phyloP scores from a whole-genome alignment of 805 yeast genomes.

The Candida coleopterorum region DNA sequence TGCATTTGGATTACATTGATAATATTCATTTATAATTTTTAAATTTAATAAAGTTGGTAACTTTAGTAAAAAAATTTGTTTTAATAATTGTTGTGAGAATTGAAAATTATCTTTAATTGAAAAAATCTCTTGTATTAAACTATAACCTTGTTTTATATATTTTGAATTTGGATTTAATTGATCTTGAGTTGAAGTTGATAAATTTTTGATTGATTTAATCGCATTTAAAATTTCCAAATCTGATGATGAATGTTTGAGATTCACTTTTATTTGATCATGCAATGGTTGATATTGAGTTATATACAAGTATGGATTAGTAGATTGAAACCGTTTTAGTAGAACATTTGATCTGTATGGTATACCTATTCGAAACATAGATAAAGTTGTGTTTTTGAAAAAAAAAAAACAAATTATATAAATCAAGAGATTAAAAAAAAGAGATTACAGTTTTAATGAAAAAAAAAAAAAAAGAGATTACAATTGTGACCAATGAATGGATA shows the following conservation, averaged over 20 bases:
- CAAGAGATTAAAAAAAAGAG: no score
- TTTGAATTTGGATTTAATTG: conserved; percentile 10
- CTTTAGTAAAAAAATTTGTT: conserved; percentile 25
- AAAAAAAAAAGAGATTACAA: no score
- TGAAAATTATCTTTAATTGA: conserved; percentile 4
- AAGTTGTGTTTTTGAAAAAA: no score
- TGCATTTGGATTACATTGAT: conserved; percentile 15
- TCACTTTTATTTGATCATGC: conserved; percentile 3
- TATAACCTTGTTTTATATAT: conserved; percentile 4
- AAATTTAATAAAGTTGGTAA: conserved; percentile 29
- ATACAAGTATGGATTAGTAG: conserved; percentile 5
- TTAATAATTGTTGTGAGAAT: conserved; percentile 23
- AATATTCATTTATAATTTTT: conserved; percentile 22
- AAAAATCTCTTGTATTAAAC: conserved; percentile 8
- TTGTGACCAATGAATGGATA: no score
- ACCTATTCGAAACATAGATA: background rate
- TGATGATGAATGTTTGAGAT: conserved; percentile 4
- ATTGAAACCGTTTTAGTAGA: conserved; percentile 3
- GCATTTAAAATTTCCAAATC: conserved; percentile 6
- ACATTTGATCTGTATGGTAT: background rate
- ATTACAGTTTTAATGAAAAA: no score
- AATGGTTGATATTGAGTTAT: conserved; percentile 4
- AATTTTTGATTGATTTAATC: conserved; percentile 3
- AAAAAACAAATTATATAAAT: no score
- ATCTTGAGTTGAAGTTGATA: conserved; percentile 1